Percentiles rank a stretch among this genome's conserved stretches.
Conservation (phyloP, 257 asterid genomes). For the Vinca minor region DNA sequence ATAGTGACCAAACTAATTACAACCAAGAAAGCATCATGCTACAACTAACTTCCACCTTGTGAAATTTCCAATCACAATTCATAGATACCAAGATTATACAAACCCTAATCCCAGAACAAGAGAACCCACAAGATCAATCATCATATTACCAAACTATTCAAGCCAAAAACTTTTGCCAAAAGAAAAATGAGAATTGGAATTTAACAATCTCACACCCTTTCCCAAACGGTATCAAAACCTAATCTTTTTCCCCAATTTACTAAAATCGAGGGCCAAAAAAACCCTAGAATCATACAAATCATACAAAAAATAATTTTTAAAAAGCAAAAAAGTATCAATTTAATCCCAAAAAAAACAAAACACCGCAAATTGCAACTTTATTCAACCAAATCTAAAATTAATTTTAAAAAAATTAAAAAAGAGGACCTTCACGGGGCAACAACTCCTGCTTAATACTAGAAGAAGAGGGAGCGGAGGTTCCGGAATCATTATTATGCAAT, state of each 20-base stretch:
- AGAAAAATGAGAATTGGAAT: background rate
- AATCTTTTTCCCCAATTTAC: background rate
- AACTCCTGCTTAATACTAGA: constrained; percentile 42
- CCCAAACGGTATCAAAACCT: background rate
- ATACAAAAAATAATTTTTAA: background rate
- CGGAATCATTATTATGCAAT: constrained; percentile 20
- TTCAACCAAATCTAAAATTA: background rate
- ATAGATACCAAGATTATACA: background rate
- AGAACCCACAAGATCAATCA: background rate
- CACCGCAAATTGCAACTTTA: background rate
- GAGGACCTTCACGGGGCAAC: constrained; percentile 56
- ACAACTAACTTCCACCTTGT: background rate
- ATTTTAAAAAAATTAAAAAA: background rate
- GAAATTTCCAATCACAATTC: background rate
- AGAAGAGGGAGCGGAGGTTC: constrained; percentile 27
- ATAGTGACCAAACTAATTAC: background rate
- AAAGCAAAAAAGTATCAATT: background rate
- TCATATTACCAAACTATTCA: background rate
- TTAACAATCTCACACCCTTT: background rate
- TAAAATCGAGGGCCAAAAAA: background rate
- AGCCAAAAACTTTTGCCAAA: background rate
- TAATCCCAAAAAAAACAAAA: background rate
- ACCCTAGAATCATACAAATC: background rate
- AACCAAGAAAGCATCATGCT: background rate
- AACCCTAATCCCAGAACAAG: background rate